Percentiles rank a stretch among this genome's conserved stretches.
These are phyloP conservation scores for Trifolium pratense DNA, from an alignment of 306 rosid species.

Conservation along the genomic window DNA sequence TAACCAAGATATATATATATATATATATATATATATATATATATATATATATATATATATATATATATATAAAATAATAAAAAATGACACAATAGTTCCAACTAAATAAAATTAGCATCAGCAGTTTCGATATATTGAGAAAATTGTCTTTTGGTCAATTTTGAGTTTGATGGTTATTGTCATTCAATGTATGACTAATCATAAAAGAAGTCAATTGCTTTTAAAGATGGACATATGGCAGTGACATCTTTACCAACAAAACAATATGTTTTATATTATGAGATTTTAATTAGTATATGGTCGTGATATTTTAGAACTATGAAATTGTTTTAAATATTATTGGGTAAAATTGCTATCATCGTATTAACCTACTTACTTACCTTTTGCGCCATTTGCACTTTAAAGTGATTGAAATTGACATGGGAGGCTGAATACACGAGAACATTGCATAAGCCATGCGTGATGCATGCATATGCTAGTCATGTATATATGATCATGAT, in stretches of 20 bases:
- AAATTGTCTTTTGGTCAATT: neutral
- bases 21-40: too few species aligned
- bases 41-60: too few species aligned
- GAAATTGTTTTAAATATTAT: neutral
- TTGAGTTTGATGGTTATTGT: constrained; percentile 38
- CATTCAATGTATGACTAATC: constrained; percentile 33
- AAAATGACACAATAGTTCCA: too few species aligned
- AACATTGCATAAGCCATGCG: constrained; percentile 29
- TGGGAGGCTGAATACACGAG: neutral
- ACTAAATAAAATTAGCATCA: neutral
- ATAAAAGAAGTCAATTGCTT: constrained; percentile 37
- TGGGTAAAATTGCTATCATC: constrained; percentile 15
- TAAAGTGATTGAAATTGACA: constrained; percentile 39
- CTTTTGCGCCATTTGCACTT: constrained; percentile 40
- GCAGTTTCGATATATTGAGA: neutral
- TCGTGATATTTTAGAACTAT: neutral
- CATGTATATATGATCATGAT: too few species aligned
- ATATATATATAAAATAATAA: too few species aligned
- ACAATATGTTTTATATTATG: constrained; percentile 8
- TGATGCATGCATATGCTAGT: neutral
- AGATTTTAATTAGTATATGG: too few species aligned
- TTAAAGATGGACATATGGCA: constrained; percentile 38
- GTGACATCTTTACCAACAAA: constrained; percentile 29
- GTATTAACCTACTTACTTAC: constrained; percentile 31
- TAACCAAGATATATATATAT: too few species aligned